phyloP scores from a whole-genome alignment of 306 rosid genomes.

The Vicia faba region DNA sequence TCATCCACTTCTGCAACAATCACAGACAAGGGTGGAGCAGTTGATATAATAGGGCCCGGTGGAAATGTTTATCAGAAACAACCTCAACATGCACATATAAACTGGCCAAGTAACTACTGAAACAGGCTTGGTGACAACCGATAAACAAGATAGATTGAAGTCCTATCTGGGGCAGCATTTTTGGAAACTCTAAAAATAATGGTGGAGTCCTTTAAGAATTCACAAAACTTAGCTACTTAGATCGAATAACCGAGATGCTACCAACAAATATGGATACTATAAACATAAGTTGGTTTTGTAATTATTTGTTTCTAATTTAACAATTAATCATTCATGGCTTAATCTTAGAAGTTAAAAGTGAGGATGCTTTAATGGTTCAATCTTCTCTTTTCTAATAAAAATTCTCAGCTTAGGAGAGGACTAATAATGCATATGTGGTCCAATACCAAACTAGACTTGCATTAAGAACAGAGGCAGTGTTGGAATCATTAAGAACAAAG shows the following conservation, averaged over 20 bases:
- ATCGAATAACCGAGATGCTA: too few relatives aligned
- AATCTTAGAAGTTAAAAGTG: constrained; percentile 14
- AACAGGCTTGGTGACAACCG: constrained; percentile 44
- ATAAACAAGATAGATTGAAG: constrained; percentile 48
- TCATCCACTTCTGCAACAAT: constrained; percentile 93
- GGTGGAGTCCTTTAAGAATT: too few relatives aligned
- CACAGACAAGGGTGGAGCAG: constrained; percentile 89
- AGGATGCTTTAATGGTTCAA: constrained; percentile 30
- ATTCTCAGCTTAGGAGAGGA: too few relatives aligned
- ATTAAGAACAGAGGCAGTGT: constrained; percentile 54
- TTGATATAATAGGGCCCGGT: constrained; percentile 92
- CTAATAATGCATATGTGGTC: too few relatives aligned
- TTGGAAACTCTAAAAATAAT: constrained; percentile 54
- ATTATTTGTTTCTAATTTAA: constrained; percentile 28
- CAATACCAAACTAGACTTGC: too few relatives aligned
- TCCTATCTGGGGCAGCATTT: constrained; percentile 45
- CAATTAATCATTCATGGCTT: constrained; percentile 21
- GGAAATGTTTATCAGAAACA: constrained; percentile 82
- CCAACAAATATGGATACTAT: too few relatives aligned
- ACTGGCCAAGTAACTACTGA: constrained; percentile 94
- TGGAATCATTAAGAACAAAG: constrained; percentile 49
- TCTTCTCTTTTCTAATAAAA: too few relatives aligned
- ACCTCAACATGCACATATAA: constrained; percentile 85
- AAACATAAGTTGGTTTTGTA: too few relatives aligned
- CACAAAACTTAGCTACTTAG: too few relatives aligned